phyloP scores from a whole-genome alignment of 2,329 filamentous ascomycete species.

The Exophiala mesophila region DNA sequence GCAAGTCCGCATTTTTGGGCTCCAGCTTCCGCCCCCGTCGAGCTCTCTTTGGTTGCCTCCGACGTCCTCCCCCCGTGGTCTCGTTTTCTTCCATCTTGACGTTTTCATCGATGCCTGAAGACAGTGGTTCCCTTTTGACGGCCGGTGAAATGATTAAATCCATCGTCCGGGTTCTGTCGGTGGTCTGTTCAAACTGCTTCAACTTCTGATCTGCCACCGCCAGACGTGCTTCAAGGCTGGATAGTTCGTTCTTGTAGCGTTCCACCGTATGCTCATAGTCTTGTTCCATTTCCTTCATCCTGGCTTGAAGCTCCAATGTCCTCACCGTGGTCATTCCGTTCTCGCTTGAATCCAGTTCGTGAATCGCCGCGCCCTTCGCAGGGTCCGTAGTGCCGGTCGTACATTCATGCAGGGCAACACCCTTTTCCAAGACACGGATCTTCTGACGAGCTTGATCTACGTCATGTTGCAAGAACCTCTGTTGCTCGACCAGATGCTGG shows the following conservation, averaged over 20 bases:
- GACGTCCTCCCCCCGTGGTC: too few species aligned
- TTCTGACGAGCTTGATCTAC: conserved; percentile 3
- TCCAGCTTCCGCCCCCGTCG: too few species aligned
- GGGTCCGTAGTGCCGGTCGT: conserved; percentile 4
- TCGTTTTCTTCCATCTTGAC: too few species aligned
- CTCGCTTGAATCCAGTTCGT: conserved; percentile 8
- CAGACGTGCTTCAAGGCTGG: conserved; percentile 5
- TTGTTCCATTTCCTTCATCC: conserved; percentile 7
- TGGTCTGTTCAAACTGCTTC: too few species aligned
- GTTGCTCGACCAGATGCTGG: conserved; percentile 1
- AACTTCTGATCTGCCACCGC: too few species aligned
- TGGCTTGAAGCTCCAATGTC: conserved; percentile 4
- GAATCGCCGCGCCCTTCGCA: conserved; percentile 6
- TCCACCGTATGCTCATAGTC: conserved; percentile 4
- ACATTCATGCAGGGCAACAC: conserved; percentile 1
- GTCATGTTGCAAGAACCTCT: conserved; percentile 4
- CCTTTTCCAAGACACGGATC: conserved; percentile 6
- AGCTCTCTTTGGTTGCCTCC: too few species aligned
- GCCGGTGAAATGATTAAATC: too few species aligned
- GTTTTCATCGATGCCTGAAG: too few species aligned
- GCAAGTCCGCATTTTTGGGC: too few species aligned
- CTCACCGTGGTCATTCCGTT: conserved; percentile 6
- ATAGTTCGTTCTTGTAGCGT: conserved; percentile 7
- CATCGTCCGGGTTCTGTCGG: too few species aligned
- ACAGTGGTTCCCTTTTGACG: too few species aligned